These are phyloP conservation scores for Elaeagnus macrophylla DNA, from an alignment of 306 rosid species.

Conservation along the genomic window DNA sequence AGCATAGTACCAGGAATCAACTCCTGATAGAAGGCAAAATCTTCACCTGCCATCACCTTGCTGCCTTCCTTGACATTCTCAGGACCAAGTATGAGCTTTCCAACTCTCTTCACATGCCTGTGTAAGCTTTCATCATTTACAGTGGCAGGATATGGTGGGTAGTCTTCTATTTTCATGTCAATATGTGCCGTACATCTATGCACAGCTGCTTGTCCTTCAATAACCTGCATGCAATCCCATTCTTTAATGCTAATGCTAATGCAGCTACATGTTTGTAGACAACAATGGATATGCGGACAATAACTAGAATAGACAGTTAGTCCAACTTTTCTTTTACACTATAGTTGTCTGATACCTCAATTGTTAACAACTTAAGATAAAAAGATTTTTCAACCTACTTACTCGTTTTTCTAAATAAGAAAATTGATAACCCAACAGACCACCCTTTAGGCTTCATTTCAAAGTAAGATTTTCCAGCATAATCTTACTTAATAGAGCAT, in stretches of 20 bases:
- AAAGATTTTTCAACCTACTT: too few species aligned
- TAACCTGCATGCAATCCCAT: constrained; percentile 31
- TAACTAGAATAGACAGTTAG: too few species aligned
- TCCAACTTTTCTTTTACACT: too few species aligned
- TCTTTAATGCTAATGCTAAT: too few species aligned
- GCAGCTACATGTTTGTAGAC: too few species aligned
- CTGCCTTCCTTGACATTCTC: constrained; percentile 38
- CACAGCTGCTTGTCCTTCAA: constrained; percentile 59
- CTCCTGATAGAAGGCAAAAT: constrained; percentile 52
- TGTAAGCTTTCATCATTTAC: constrained; percentile 46
- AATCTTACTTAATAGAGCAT: not conserved
- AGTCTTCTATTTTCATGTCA: constrained; percentile 26
- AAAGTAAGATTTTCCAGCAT: not conserved
- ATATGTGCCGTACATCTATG: constrained; percentile 48
- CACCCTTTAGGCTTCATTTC: too few species aligned
- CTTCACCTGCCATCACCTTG: constrained; percentile 64
- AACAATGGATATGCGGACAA: too few species aligned
- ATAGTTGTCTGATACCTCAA: too few species aligned
- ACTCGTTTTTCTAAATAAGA: too few species aligned
- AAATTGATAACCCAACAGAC: not conserved
- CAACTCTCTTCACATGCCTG: constrained; percentile 43
- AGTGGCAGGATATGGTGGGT: constrained; percentile 27
- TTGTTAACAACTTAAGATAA: too few species aligned
- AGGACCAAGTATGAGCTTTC: constrained; percentile 50
- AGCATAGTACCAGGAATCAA: constrained; percentile 42